Evolutionary conservation across 495 filamentous ascomycete species (phyloP), one percentile per base, ranked within the genome.

Genomic region (Tuber calosporum): DNA sequence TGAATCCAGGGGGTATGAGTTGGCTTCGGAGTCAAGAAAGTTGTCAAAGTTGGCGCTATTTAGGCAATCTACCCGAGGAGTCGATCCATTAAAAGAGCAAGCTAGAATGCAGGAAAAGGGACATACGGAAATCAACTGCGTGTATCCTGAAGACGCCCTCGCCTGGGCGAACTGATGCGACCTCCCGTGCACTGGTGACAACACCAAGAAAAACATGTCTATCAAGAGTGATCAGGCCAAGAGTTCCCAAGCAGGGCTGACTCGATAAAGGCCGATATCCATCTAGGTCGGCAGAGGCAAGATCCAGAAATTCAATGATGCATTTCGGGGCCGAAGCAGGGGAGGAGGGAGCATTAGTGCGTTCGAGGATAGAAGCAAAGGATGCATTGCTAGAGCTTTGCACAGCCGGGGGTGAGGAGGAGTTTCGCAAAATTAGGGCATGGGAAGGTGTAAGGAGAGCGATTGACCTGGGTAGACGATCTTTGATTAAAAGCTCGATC

Each of bases 161-260:
- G 19, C 91, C 92, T 0, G 94, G 93, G 68, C 93, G 86, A 48
- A 97, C 87, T 30, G 87, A 90, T 43, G 95, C 96, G 30, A 93
- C 93, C 67, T 89, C 88, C 11, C 86, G 86, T 48, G 92, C 90
- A 58, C 87, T 86, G 53, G 89, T 96, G 39, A 99, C 89, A n/a
- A 97, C 90, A 76, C 93, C 95, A 30, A 99, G 86, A 80, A 98
- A 99, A 22, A 96, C 89, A 86, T 97, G 94, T 39, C 89, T 86
- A 67, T 88, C 87, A 68, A 97, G 86, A 2, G 93, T 94, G 74
- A 98, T 92, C 48, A 99, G 84, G 1, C 95, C 95, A 70, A 99
- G 86, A 2, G 94, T 97, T 41, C 95, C 95, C 78, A 93, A 88
- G 43, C 93, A 92, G n/a, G 89, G 88, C 30, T 88, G 85, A n/a